Evolutionary conservation across 2,329 filamentous ascomycete genomes (phyloP), one percentile per base, ranked within the genome.

Genomic region (Colletotrichum sp.): DNA sequence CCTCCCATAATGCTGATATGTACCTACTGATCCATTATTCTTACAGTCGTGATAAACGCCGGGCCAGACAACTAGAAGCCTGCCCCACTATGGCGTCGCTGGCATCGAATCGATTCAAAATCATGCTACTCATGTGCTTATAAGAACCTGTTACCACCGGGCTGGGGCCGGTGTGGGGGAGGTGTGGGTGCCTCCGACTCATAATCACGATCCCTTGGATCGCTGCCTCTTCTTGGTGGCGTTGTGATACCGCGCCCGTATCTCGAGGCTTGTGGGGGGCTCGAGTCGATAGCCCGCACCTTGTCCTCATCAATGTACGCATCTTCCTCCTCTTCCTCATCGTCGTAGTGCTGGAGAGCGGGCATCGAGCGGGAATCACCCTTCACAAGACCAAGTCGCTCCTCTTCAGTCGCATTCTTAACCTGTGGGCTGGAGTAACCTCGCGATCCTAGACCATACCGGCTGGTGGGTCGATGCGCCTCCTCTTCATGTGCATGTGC

Each of bases 311-410:
- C 80, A 21, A 75, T 61, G 32, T 81, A 81, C 2, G 81, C 76
- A 8, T 82, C 80, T 5, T 82, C 83, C 8, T 84, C 82, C 2
- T 84, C 82, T 80, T 48, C 79, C 28, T 83, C 82, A 43, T 84
- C 82, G 52, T 85, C 83, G 67, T 84, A 86, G 13, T 80, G 82
- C 9, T 82, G 84, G 32, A 86, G 78, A 16, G 80, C 77, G 10
- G 86, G 83, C 78, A 82, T 79, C 21, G 83, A 82, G 26, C 80
- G 81, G 9, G 84, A 87, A 81, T 95, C 94, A 30, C 94, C 94
- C 79, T 93, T 94, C n/a, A 98, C 95, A 6, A 98, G 90, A 1
- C 95, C 96, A 8, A 96, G 84, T 21, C 92, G 88, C 84, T 98
- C 96, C 85, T 98, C 96, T 82, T 98, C 96, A 0, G 94, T 96